Percentiles rank a stretch among this genome's conserved stretches.
Evolutionary conservation across 305 asterid genomes (phyloP).

Genomic region (Rubia tinctorum): DNA sequence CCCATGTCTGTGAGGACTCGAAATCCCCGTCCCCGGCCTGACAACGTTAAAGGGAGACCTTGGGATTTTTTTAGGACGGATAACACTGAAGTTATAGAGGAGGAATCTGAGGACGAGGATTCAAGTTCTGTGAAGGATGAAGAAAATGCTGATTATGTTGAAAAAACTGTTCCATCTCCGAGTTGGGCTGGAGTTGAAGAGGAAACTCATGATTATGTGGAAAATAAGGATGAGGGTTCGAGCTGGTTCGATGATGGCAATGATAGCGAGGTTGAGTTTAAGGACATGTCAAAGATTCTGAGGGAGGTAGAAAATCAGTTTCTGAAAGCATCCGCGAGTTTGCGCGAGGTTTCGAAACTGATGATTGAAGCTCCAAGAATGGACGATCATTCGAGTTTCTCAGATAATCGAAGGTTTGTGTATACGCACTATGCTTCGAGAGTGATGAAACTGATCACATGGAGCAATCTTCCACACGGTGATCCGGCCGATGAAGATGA

Average conservation of each 20-base stretch:
- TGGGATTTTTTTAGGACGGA: too few relatives aligned
- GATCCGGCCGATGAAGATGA: slow-evolving; percentile 60
- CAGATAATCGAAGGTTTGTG: slow-evolving; percentile 89
- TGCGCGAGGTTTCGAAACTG: slow-evolving; percentile 74
- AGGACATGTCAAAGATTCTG: slow-evolving; percentile 66
- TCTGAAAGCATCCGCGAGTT: slow-evolving; percentile 74
- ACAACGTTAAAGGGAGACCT: too few relatives aligned
- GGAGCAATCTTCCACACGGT: slow-evolving; percentile 66
- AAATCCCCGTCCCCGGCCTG: too few relatives aligned
- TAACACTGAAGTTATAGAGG: slow-evolving; percentile 10
- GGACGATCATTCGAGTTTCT: slow-evolving; percentile 90
- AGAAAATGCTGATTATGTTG: too few relatives aligned
- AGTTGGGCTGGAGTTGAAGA: background rate
- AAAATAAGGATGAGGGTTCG: background rate
- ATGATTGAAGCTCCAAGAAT: slow-evolving; percentile 86
- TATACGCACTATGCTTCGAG: slow-evolving; percentile 87
- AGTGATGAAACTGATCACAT: slow-evolving; percentile 93
- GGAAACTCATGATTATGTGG: too few relatives aligned
- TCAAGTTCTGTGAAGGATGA: too few relatives aligned
- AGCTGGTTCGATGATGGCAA: background rate
- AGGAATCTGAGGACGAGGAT: slow-evolving; percentile 15
- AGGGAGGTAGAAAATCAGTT: slow-evolving; percentile 82
- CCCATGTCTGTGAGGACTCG: slow-evolving; percentile 52
- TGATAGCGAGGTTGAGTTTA: slow-evolving; percentile 31
- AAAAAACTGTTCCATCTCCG: too few relatives aligned